A percentile compares a stretch with the other conserved stretches of the same genome.
Conservation (phyloP, 108 stramenopile genomes). For the Craspedostauros australis region DNA sequence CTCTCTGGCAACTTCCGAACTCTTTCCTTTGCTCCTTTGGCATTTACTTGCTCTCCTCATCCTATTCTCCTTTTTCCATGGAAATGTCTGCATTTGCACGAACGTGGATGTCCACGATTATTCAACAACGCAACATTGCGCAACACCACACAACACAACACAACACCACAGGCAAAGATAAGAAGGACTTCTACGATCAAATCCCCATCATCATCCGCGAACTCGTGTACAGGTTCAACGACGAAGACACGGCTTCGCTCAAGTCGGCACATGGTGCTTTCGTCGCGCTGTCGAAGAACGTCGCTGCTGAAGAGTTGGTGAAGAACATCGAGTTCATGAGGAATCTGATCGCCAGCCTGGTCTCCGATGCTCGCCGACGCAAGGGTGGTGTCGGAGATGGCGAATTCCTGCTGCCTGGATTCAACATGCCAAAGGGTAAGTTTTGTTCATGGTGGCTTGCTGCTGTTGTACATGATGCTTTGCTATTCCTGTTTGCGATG, state of each 20-base stretch:
- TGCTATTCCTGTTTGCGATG: neutral
- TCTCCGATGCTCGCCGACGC: conserved; percentile 76
- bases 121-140: no score
- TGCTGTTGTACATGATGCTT: neutral
- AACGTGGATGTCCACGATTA: no score
- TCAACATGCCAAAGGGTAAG: conserved; percentile 91
- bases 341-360: conserved; percentile 87
- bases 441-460: neutral
- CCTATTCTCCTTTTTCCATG: neutral
- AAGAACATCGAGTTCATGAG: conserved; percentile 86
- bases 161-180: conserved; percentile 71
- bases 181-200: conserved; percentile 84
- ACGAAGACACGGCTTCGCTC: conserved; percentile 73
- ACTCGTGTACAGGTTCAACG: conserved; percentile 86
- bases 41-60: neutral
- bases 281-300: conserved; percentile 64
- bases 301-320: conserved; percentile 88
- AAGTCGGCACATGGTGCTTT: conserved; percentile 59
- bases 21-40: neutral
- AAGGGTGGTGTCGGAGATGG: conserved; percentile 88
- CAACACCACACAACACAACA: no score
- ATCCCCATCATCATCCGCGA: conserved; percentile 83
- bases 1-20: neutral
- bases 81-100: no score
- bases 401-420: conserved; percentile 88